Conservation (phyloP, 257 asterid genomes). For the Solanum stenotomum region DNA sequence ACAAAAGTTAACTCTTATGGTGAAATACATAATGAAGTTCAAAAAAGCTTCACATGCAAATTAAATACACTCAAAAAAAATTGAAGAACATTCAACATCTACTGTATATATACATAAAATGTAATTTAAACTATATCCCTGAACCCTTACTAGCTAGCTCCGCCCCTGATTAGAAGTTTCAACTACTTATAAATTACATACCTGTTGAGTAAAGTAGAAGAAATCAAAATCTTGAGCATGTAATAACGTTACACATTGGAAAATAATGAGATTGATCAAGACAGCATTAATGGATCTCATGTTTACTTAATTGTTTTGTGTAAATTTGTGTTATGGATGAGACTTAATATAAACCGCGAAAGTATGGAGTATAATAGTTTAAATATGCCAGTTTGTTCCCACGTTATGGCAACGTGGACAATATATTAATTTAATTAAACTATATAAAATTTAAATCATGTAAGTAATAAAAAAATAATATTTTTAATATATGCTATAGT, state of each 20-base stretch:
- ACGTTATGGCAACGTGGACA: neutral
- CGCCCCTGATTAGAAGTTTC: neutral
- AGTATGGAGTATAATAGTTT: neutral
- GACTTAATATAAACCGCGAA: neutral
- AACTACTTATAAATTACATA: neutral
- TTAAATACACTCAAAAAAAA: no score
- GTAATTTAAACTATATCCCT: neutral
- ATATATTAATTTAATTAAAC: neutral
- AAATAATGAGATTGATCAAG: slow-evolving; percentile 18
- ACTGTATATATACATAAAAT: neutral
- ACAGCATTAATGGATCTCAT: neutral
- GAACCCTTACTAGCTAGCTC: neutral
- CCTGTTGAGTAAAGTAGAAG: slow-evolving; percentile 77
- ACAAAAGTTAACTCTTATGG: no score
- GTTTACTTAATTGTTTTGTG: neutral
- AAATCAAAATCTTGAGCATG: slow-evolving; percentile 17
- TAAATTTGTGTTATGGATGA: neutral
- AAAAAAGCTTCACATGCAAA: no score
- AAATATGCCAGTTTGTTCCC: neutral
- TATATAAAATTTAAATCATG: neutral
- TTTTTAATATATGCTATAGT: neutral
- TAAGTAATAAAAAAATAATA: neutral
- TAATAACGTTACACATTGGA: slow-evolving; percentile 13
- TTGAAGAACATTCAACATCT: neutral
- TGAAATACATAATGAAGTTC: no score